Base-by-base conservation (phyloP, 768 basidiomycete species). In the Boletus speciosus region DNA sequence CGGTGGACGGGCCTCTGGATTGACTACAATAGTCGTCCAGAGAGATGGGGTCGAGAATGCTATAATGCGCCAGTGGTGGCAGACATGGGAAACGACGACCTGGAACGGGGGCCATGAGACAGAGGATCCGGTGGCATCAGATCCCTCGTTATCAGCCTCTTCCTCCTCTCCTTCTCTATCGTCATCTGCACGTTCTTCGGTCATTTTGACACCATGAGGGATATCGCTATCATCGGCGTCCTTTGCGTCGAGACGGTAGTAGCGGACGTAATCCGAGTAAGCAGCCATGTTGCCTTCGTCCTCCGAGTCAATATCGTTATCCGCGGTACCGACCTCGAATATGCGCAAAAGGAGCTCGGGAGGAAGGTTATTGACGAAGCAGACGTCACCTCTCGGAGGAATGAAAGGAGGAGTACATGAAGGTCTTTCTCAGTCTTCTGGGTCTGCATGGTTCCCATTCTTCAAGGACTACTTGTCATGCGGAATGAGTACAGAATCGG, bases 21-120 rank as follows among this genome's bases (percentile, higher is more conserved):
- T 10, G 21, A 69, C 49, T 1, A 6, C 9, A 42, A 87, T 71
- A 32, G 54, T 66, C 11, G 79, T 79, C 85, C 85, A 88, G 16
- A 87, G 73, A 9, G 72, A 69, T 1, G 83, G 80, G 0, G 78
- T 79, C 31, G 76, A 76, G 29, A 85, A 51, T 4, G 82, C 78
- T 2, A 77, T 59, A 32, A 68, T 70, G 45, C 84, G 81, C 85
- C 85, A 86, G 53, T 77, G 80, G 23, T 61, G 70, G 65, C 84
- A 86, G 10, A 85, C 78, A 59, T 84, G 84, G 16, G 83, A 84
- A 14, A 78, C 81, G 59, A 83, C 70, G 29, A 83, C 69, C 58
- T 79, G 76, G 63, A 83, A 84, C 2, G 73, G 53, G 32, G 67
- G 69, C 42, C 36, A 41, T 15, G 42, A 11, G 19, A 39, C 16